phyloP scores from a whole-genome alignment of 257 asterid species.

The Petunia secreta region DNA sequence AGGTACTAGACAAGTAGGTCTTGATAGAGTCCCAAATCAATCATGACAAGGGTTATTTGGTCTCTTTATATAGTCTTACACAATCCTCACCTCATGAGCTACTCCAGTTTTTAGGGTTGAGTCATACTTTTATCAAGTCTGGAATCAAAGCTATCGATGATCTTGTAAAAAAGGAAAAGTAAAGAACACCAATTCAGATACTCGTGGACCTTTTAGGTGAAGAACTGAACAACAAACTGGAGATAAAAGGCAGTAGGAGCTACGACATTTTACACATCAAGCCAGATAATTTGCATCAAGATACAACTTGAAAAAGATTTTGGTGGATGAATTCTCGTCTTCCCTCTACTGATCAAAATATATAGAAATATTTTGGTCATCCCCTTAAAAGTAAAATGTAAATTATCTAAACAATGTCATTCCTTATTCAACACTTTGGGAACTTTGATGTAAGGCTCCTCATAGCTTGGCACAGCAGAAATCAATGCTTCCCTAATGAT shows the following conservation, averaged over 20 bases:
- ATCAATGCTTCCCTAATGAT: conserved; percentile 65
- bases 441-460: conserved; percentile 81
- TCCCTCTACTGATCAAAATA: not conserved
- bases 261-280: not conserved
- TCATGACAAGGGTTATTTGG: too few species aligned
- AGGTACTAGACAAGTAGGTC: too few species aligned
- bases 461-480: conserved; percentile 66
- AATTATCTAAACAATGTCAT: conserved; percentile 27
- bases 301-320: not conserved
- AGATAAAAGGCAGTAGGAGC: not conserved
- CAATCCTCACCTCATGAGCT: too few species aligned
- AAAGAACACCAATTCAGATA: not conserved
- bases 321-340: not conserved
- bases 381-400: not conserved
- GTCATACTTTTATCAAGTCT: too few species aligned
- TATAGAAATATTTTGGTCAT: not conserved
- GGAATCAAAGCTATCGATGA: too few species aligned
- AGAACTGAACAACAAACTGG: not conserved
- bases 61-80: too few species aligned
- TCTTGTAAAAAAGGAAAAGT: not conserved
- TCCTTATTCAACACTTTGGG: conserved; percentile 85
- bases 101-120: too few species aligned
- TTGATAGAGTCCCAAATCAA: too few species aligned
- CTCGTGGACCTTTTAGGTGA: not conserved
- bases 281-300: not conserved